Evolutionary conservation across 495 filamentous ascomycete species (phyloP).

Genomic region (Talaromyces adpressus): DNA sequence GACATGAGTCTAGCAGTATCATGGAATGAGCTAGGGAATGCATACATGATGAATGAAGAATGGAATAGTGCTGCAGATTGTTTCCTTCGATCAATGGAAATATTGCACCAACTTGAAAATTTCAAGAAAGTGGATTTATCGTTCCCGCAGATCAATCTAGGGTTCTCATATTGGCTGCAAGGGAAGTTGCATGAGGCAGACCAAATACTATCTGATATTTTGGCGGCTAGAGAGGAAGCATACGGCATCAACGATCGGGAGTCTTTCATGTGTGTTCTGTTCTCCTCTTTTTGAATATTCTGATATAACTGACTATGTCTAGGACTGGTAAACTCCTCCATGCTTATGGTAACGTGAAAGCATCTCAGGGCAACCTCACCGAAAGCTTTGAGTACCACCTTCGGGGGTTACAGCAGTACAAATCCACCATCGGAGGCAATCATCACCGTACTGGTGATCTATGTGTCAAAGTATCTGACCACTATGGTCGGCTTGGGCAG

Average conservation of each 20-base stretch:
- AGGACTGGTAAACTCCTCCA: constrained; percentile 21
- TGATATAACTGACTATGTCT: neutral
- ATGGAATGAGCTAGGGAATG: constrained; percentile 15
- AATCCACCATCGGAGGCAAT: constrained; percentile 16
- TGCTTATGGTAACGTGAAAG: constrained; percentile 17
- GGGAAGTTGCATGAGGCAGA: constrained; percentile 13
- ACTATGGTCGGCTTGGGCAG: constrained; percentile 12
- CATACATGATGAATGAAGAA: constrained; percentile 12
- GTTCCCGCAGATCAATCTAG: constrained; percentile 18
- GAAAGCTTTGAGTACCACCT: constrained; percentile 17
- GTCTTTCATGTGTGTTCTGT: constrained; percentile 17
- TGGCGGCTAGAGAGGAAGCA: constrained; percentile 11
- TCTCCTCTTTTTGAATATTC: neutral
- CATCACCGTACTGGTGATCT: constrained; percentile 18
- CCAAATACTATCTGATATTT: constrained; percentile 9
- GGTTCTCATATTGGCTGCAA: constrained; percentile 16
- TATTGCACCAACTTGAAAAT: constrained; percentile 7
- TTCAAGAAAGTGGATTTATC: constrained; percentile 11
- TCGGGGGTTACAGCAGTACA: constrained; percentile 13
- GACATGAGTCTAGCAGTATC: constrained; percentile 10
- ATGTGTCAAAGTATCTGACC: constrained; percentile 17
- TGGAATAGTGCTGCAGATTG: constrained; percentile 10
- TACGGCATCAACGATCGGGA: constrained; percentile 14
- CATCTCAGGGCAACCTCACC: constrained; percentile 7
- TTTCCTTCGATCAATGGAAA: constrained; percentile 12